Percentiles rank a stretch among this genome's conserved stretches.
phyloP scores from a whole-genome alignment of 2,329 filamentous ascomycete species.

The Fusarium sp. region DNA sequence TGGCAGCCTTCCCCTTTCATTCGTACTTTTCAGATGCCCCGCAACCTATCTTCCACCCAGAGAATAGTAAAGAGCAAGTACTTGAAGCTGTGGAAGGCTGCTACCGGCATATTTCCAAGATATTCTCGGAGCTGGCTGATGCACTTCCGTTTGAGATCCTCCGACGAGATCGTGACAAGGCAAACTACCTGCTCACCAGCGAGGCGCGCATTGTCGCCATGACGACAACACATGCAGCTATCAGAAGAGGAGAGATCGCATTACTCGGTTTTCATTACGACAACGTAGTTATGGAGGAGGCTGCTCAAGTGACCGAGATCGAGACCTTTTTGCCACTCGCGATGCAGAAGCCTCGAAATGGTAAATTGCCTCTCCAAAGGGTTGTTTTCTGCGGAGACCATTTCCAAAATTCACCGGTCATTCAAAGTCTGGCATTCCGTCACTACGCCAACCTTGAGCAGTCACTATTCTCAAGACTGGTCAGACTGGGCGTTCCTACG shows the following conservation, averaged over 20 bases:
- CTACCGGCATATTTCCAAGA: slow-evolving; percentile 85
- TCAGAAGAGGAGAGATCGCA: slow-evolving; percentile 89
- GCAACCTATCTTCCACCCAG: slow-evolving; percentile 79
- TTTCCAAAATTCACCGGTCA: slow-evolving; percentile 93
- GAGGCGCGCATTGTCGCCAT: slow-evolving; percentile 98
- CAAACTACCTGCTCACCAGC: slow-evolving; percentile 93
- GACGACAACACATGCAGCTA: slow-evolving; percentile 98
- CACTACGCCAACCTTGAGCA: slow-evolving; percentile 97
- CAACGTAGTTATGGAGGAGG: slow-evolving; percentile 98
- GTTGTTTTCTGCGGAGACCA: slow-evolving; percentile 95
- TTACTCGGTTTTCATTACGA: slow-evolving; percentile 95
- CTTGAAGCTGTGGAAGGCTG: slow-evolving; percentile 84
- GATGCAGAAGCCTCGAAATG: slow-evolving; percentile 82
- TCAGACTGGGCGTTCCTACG: slow-evolving; percentile 90
- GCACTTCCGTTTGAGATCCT: slow-evolving; percentile 95
- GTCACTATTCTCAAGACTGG: slow-evolving; percentile 89
- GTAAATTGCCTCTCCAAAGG: slow-evolving; percentile 79
- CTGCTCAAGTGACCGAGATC: slow-evolving; percentile 95
- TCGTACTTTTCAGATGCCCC: slow-evolving; percentile 87
- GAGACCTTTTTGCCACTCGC: slow-evolving; percentile 95
- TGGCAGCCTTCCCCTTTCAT: slow-evolving; percentile 85
- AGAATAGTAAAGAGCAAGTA: slow-evolving; percentile 69
- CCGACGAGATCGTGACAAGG: slow-evolving; percentile 86
- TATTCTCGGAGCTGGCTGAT: slow-evolving; percentile 92
- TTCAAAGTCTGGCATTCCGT: slow-evolving; percentile 92